Conservation (phyloP, 1,139 yeast genomes). For the Scheffersomyces cryptocercus region DNA sequence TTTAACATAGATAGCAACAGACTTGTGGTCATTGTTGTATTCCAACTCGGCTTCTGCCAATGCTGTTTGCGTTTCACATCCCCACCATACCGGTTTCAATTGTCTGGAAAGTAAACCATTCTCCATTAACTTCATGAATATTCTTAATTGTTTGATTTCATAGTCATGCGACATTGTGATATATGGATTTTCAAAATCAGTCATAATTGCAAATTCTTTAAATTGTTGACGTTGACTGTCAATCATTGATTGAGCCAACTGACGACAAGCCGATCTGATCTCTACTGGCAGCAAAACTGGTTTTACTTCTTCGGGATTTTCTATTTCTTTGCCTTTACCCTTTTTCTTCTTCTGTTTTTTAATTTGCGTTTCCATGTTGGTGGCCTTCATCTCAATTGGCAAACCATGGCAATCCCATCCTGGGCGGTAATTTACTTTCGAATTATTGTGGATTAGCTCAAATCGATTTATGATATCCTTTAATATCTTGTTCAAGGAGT, state of each 20-base stretch:
- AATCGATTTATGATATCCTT: slow-evolving; percentile 83
- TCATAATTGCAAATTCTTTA: slow-evolving; percentile 72
- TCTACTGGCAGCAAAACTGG: slow-evolving; percentile 38
- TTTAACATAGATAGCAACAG: slow-evolving; percentile 70
- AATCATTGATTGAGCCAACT: slow-evolving; percentile 68
- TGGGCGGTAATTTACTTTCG: slow-evolving; percentile 69
- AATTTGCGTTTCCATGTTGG: slow-evolving; percentile 39
- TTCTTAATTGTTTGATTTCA: slow-evolving; percentile 71
- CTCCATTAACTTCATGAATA: slow-evolving; percentile 66
- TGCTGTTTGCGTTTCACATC: slow-evolving; percentile 91
- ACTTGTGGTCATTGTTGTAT: slow-evolving; percentile 70
- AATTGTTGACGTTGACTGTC: slow-evolving; percentile 65
- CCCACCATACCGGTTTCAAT: slow-evolving; percentile 96
- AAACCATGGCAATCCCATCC: slow-evolving; percentile 99
- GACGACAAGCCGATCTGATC: slow-evolving; percentile 63
- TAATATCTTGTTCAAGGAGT: slow-evolving; percentile 83
- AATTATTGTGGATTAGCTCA: slow-evolving; percentile 59
- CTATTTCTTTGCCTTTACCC: slow-evolving; percentile 9
- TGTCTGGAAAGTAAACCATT: slow-evolving; percentile 77
- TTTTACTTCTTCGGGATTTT: slow-evolving; percentile 22
- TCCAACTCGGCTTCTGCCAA: slow-evolving; percentile 96
- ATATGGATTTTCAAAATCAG: slow-evolving; percentile 76
- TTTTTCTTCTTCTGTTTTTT: slow-evolving; percentile 31
- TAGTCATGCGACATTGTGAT: slow-evolving; percentile 69
- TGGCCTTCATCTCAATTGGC: slow-evolving; percentile 89